These are phyloP conservation scores for Lentinula novae-zelandiae DNA, from an alignment of 1,284 basidiomycete genomes.

Conservation along the genomic window DNA sequence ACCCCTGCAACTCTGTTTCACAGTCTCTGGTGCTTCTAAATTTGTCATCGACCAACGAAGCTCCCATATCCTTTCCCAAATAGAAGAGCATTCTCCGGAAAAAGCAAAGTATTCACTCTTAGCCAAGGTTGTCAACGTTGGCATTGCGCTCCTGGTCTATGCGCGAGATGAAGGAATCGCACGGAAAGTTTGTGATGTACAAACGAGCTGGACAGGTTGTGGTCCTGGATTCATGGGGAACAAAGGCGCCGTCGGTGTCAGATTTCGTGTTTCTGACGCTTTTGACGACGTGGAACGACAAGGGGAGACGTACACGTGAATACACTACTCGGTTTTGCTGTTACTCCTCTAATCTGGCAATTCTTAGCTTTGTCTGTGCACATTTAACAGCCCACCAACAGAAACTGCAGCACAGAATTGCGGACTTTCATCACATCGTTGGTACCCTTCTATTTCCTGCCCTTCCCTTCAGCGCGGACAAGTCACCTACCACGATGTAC, in stretches of 20 bases:
- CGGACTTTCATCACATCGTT: slow-evolving; percentile 83
- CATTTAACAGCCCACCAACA: slow-evolving; percentile 87
- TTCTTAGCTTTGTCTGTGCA: slow-evolving; percentile 81
- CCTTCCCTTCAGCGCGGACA: slow-evolving; percentile 36
- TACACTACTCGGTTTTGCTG: slow-evolving; percentile 18
- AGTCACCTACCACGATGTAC: slow-evolving; percentile 60
- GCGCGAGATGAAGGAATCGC: slow-evolving; percentile 68
- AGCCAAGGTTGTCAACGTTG: slow-evolving; percentile 73
- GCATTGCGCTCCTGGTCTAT: slow-evolving; percentile 79
- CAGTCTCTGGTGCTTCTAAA: slow-evolving; percentile 63
- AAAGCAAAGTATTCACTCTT: slow-evolving; percentile 70
- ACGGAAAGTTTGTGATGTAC: slow-evolving; percentile 58
- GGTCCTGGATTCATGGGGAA: slow-evolving; percentile 86
- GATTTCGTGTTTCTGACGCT: slow-evolving; percentile 64
- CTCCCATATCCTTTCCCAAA: slow-evolving; percentile 63
- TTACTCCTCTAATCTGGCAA: slow-evolving; percentile 10
- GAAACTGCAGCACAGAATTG: slow-evolving; percentile 69
- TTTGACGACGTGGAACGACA: slow-evolving; percentile 28
- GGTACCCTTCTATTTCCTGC: slow-evolving; percentile 77
- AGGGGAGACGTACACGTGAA: slow-evolving; percentile 83
- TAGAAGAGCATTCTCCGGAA: slow-evolving; percentile 64
- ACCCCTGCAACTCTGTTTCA: not conserved
- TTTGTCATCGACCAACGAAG: slow-evolving; percentile 59
- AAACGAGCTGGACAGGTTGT: slow-evolving; percentile 74
- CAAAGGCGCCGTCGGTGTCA: slow-evolving; percentile 90